Conservation (phyloP, 345 rosid species). For the Eucalyptus paniculata region DNA sequence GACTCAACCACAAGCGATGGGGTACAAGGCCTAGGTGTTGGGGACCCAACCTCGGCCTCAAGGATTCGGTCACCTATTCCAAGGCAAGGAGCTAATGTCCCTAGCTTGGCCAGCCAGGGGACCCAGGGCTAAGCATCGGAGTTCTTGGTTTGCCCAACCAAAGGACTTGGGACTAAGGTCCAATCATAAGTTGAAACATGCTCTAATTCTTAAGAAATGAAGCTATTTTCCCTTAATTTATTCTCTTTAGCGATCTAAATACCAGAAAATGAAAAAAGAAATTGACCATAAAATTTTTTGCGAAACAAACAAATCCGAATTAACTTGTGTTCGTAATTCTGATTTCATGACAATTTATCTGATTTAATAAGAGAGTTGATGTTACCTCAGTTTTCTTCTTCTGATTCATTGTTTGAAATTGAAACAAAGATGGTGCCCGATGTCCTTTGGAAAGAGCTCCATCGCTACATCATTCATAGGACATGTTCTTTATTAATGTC, state of each 20-base stretch:
- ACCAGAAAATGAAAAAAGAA: neutral
- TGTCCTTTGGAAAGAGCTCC: neutral
- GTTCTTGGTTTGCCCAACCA: neutral
- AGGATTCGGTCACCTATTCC: neutral
- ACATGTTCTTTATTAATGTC: neutral
- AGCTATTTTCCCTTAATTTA: neutral
- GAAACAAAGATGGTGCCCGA: neutral
- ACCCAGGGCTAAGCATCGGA: neutral
- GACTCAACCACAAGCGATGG: neutral
- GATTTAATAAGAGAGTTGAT: neutral
- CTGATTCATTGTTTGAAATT: neutral
- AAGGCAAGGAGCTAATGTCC: neutral
- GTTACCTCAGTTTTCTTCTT: neutral
- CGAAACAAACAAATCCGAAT: neutral
- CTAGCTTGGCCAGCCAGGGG: neutral
- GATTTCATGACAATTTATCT: neutral
- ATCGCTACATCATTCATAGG: neutral
- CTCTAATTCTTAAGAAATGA: no score
- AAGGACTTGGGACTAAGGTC: neutral
- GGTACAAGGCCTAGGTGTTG: rapidly evolving
- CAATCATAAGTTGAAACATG: neutral
- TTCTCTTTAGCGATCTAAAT: neutral
- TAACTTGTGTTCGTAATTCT: neutral
- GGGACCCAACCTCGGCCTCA: neutral
- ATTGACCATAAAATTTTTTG: no score